These are phyloP conservation scores for Vaccinium vitisidaea DNA, from an alignment of 148 eudicot genomes.

Conservation along the genomic window DNA sequence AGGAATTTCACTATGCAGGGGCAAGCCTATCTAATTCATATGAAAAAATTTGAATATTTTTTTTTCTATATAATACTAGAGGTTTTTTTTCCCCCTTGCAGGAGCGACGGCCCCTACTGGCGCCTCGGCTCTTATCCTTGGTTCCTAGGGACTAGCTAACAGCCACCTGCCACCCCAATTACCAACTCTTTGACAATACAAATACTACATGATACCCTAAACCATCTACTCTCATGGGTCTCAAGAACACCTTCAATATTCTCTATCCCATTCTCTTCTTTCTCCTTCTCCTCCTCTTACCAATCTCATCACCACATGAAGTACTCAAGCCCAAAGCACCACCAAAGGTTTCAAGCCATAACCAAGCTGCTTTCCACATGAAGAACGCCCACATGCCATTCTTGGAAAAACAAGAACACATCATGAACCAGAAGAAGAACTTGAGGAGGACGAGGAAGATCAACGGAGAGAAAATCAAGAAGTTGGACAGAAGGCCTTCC, in stretches of 20 bases:
- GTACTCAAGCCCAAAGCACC: neutral
- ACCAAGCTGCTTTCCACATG: constrained; percentile 11
- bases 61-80: no score
- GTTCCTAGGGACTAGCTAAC: neutral
- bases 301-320: constrained; percentile 8
- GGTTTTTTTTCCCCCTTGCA: no score
- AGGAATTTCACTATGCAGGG: no score
- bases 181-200: neutral
- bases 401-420: neutral
- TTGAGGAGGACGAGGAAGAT: neutral
- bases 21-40: no score
- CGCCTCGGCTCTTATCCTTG: no score
- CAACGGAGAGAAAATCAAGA: neutral
- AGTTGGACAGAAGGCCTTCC: constrained; percentile 18
- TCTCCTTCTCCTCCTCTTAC: neutral
- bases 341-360: neutral
- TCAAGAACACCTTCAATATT: neutral
- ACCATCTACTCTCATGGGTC: constrained; percentile 12
- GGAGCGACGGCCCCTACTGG: no score
- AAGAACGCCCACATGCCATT: constrained; percentile 16
- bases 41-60: no score
- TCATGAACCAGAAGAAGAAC: neutral
- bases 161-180: neutral
- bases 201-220: neutral
- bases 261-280: constrained; percentile 1